These are phyloP conservation scores for Lactifluus piperatus DNA, from an alignment of 768 basidiomycete genomes.

Conservation along the genomic window DNA sequence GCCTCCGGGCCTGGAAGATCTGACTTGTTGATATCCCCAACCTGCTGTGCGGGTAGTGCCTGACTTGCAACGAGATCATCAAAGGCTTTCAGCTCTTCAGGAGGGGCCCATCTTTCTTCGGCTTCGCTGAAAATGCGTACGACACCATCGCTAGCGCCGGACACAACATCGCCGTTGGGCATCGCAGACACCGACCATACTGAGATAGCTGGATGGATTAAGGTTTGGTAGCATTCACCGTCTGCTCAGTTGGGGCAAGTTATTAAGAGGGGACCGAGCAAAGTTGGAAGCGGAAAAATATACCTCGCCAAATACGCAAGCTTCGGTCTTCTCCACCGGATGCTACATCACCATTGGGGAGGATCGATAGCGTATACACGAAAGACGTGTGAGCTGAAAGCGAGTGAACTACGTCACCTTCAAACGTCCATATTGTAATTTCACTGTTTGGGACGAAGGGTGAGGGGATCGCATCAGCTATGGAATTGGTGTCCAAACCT, in stretches of 20 bases:
- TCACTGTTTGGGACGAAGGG: conserved; percentile 41
- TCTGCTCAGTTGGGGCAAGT: conserved; percentile 35
- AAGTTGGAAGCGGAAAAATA: conserved; percentile 21
- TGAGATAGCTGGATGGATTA: conserved; percentile 93
- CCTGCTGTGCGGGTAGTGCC: conserved; percentile 73
- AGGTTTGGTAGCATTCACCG: conserved; percentile 80
- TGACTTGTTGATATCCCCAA: conserved; percentile 84
- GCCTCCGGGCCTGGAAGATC: conserved; percentile 87
- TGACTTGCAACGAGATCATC: conserved; percentile 72
- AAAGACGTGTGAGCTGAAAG: conserved; percentile 96
- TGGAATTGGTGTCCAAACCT: conserved; percentile 40
- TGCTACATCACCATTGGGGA: conserved; percentile 76
- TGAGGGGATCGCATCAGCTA: conserved; percentile 9
- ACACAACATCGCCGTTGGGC: conserved; percentile 88
- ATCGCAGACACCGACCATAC: conserved; percentile 89
- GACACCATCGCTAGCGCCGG: conserved; percentile 80
- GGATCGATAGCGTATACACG: conserved; percentile 80
- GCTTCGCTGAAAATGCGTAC: conserved; percentile 79
- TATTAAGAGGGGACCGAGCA: background rate
- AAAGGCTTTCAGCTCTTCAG: conserved; percentile 54
- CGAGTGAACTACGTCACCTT: conserved; percentile 65
- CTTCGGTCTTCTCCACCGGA: conserved; percentile 94
- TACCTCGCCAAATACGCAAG: conserved; percentile 85
- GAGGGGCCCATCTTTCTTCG: conserved; percentile 64
- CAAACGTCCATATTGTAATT: conserved; percentile 87